These are phyloP conservation scores for Dryadomyces quercus-mongolicae DNA, from an alignment of 2,329 filamentous ascomycete genomes.

Conservation along the genomic window DNA sequence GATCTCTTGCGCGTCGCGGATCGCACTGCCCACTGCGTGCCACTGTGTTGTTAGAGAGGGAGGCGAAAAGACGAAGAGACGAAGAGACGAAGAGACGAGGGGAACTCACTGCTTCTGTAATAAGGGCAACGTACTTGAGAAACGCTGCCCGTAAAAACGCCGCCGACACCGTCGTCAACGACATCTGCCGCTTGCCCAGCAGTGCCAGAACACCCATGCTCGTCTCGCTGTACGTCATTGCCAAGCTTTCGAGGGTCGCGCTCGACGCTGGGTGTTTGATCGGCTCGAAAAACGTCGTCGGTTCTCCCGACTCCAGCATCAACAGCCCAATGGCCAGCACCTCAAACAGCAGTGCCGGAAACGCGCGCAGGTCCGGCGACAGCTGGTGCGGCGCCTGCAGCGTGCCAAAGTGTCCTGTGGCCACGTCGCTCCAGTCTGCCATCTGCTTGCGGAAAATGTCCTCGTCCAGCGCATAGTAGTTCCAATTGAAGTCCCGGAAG, in stretches of 20 bases:
- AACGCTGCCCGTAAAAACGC: constrained; percentile 44
- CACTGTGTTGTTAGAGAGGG: constrained; percentile 24
- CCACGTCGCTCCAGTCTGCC: constrained; percentile 38
- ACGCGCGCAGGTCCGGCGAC: constrained; percentile 37
- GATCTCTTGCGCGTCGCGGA: constrained; percentile 50
- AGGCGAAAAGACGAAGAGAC: not conserved
- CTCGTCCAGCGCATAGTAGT: constrained; percentile 44
- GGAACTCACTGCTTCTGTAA: constrained; percentile 40
- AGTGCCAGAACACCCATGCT: constrained; percentile 39
- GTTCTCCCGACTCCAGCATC: constrained; percentile 29
- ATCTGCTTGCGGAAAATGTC: constrained; percentile 38
- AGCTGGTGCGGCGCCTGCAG: constrained; percentile 37
- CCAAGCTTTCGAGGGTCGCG: constrained; percentile 49
- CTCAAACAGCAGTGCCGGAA: constrained; percentile 49
- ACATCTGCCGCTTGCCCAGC: constrained; percentile 44
- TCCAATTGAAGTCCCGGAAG: constrained; percentile 46
- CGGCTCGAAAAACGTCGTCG: constrained; percentile 36
- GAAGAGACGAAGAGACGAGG: not conserved
- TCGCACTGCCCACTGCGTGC: constrained; percentile 43
- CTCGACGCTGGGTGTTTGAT: constrained; percentile 43
- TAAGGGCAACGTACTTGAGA: constrained; percentile 45
- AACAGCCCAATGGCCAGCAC: constrained; percentile 42
- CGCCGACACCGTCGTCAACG: constrained; percentile 43
- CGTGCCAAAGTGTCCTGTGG: constrained; percentile 30
- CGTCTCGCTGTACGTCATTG: constrained; percentile 47